A percentile compares a stretch with the other conserved stretches of the same genome.
Evolutionary conservation across 352 stramenopile species (phyloP).

Genomic region (Phytopythium mirpurense): DNA sequence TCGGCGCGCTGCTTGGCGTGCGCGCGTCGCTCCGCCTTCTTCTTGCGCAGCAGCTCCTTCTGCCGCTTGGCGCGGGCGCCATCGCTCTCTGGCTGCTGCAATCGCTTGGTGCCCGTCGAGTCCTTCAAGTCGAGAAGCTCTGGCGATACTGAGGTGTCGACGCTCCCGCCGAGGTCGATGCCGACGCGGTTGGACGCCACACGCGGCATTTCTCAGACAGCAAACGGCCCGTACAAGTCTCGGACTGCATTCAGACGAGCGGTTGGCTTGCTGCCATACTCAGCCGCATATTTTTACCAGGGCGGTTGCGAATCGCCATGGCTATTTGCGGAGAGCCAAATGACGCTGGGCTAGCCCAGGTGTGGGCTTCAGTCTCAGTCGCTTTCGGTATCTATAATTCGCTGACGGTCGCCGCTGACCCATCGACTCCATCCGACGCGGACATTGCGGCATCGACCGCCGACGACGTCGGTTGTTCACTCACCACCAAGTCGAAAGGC

Average conservation of each 20-base stretch:
- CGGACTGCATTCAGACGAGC: background rate
- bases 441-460: too few relatives aligned
- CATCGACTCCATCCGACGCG: too few relatives aligned
- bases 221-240: background rate
- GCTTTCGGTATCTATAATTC: too few relatives aligned
- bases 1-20: slow-evolving; percentile 35
- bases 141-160: background rate
- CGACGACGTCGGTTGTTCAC: too few relatives aligned
- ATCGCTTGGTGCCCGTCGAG: background rate
- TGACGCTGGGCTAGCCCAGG: too few relatives aligned
- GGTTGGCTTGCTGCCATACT: background rate
- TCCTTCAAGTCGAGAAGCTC: background rate
- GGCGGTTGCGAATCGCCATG: too few relatives aligned
- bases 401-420: too few relatives aligned
- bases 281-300: too few relatives aligned
- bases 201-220: background rate
- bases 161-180: background rate
- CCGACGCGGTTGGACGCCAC: background rate
- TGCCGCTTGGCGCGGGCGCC: slow-evolving; percentile 17
- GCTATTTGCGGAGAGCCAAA: too few relatives aligned
- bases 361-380: too few relatives aligned
- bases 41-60: slow-evolving; percentile 42
- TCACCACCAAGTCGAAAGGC: too few relatives aligned
- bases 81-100: background rate
- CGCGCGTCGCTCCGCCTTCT: slow-evolving; percentile 40